Evolutionary conservation across 2,329 filamentous ascomycete species (phyloP), one percentile per base, ranked within the genome.

Genomic region (Trichoderma arundinaceum): DNA sequence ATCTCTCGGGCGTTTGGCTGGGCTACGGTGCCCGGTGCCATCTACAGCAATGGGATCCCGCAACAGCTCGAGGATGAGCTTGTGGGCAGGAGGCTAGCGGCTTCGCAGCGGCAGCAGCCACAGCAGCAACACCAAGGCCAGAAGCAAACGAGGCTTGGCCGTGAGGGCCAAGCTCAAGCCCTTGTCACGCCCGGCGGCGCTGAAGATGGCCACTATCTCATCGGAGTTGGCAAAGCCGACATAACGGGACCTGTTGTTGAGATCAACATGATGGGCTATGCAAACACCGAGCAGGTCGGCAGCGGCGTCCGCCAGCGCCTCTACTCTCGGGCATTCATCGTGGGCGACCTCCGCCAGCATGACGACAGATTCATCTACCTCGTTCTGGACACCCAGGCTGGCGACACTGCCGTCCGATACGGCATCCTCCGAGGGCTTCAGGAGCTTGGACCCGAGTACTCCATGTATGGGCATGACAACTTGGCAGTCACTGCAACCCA

Each of bases 401-500:
- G 94, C 33, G 94, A 97, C 76, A 96, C 92, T 1, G 94, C 92
- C 1, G 84, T 97, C 46, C 86, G 93, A 46, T 88, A 94, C 77
- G 93, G 92, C 32, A 92, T 97, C 66, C 79, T 97, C 12, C 83
- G 92, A 60, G 90, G 86, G 1, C 79, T 97, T 12, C 82, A 83
- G 43, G 81, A 79, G 0, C 78, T 96, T 19, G 93, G 92, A 0
- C 78, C 82, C 6, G 88, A 90, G 4, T 96, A 94, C 74, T 81
- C 87, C 15, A 80, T 91, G 63, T 74, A 97, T 76, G 87, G 85
- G 53, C 86, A 90, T 72, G 84, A 90, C 69, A 97, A 96, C 71
- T 80, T 97, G 17, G 94, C 94, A n/a, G 85, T 97, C 17, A 95
- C 91, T 1, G 94, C 92, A 39, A 97, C 94, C 0, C 94, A 97